Evolutionary conservation across 306 rosid species (phyloP).

Genomic region (Dicorynia guianensis): DNA sequence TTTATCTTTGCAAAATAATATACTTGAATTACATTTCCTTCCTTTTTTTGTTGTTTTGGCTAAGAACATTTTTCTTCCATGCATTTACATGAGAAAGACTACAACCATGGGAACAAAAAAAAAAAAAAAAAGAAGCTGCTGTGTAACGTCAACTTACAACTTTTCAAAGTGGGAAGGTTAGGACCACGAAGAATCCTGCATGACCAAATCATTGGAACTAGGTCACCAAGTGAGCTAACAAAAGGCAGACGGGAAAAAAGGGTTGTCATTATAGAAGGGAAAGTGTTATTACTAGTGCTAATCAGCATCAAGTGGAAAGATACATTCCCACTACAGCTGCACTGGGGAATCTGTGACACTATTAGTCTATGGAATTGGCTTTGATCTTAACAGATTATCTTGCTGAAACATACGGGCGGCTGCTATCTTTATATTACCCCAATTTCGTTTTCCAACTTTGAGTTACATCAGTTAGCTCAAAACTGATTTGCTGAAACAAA

Average conservation of each 20-base stretch:
- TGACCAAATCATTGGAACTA: not conserved
- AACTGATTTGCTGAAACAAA: not conserved
- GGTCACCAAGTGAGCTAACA: not conserved
- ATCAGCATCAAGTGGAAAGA: slow-evolving; percentile 27
- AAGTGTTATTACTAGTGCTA: slow-evolving; percentile 6
- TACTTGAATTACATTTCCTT: not conserved
- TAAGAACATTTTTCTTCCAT: not conserved
- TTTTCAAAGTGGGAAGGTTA: slow-evolving; percentile 20
- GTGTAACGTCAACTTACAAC: slow-evolving; percentile 18
- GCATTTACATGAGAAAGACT: not conserved
- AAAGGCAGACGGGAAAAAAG: not conserved
- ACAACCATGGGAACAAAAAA: not conserved
- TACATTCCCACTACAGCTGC: slow-evolving; percentile 7
- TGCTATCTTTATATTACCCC: not conserved
- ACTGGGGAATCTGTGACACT: not conserved
- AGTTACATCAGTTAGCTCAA: not conserved
- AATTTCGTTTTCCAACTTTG: slow-evolving; percentile 26
- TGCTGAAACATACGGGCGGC: not conserved
- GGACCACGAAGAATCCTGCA: slow-evolving; percentile 25
- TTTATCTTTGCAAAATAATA: not conserved
- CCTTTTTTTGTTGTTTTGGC: not conserved
- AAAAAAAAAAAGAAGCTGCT: not conserved
- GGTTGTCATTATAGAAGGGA: not conserved
- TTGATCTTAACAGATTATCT: not conserved
- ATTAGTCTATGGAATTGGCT: not conserved